phyloP scores from a whole-genome alignment of 306 rosid genomes.

The Cyamopsis tetragonoloba region DNA sequence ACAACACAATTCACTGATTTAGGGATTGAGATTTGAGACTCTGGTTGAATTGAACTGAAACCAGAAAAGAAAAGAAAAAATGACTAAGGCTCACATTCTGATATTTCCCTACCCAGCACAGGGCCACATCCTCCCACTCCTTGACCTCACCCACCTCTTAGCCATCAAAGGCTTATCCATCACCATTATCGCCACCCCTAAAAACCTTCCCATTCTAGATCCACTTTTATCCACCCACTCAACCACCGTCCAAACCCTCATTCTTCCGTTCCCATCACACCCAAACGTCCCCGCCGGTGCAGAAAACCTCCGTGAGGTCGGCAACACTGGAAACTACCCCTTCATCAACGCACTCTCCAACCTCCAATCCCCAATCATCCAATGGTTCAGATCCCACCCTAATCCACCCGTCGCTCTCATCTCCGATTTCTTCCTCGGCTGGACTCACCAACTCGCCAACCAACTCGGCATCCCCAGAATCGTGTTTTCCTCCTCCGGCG shows the following conservation, averaged over 20 bases:
- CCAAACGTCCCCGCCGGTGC: conserved; percentile 45
- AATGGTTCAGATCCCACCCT: conserved; percentile 29
- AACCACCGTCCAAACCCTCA: conserved; percentile 35
- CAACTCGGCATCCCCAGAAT: conserved; percentile 26
- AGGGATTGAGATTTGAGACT: too few species aligned
- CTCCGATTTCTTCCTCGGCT: conserved; percentile 46
- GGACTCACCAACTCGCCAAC: conserved; percentile 34
- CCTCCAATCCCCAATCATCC: conserved; percentile 25
- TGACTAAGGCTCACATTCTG: conserved; percentile 43
- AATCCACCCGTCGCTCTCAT: conserved; percentile 32
- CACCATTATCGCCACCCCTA: conserved; percentile 61
- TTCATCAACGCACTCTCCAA: conserved; percentile 36
- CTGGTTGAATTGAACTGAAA: too few species aligned
- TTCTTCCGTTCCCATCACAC: conserved; percentile 65
- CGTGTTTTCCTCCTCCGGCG: background rate
- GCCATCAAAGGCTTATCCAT: conserved; percentile 32
- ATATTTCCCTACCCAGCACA: conserved; percentile 72
- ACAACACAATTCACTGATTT: too few species aligned
- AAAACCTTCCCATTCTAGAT: conserved; percentile 41
- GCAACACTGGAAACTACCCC: conserved; percentile 49
- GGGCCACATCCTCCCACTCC: conserved; percentile 62
- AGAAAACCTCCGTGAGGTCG: conserved; percentile 52
- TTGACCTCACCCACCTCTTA: conserved; percentile 54
- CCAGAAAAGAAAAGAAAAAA: too few species aligned
- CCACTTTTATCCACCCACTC: conserved; percentile 58